Evolutionary conservation across 805 yeast species (phyloP).

Genomic region (Schwanniomyces pseudopolymorphus): DNA sequence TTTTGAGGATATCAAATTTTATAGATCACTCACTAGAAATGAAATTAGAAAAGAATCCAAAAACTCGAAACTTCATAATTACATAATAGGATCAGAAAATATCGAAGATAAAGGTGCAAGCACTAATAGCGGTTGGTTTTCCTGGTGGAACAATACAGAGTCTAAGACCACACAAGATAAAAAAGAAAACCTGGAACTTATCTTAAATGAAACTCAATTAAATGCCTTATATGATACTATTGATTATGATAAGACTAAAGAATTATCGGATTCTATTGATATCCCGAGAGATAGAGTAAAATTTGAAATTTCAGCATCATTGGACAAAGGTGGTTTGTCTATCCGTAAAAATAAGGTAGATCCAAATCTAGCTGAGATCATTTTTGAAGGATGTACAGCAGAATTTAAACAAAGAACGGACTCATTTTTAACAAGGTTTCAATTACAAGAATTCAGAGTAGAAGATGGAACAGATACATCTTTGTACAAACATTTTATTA

Average conservation of each 20-base stretch:
- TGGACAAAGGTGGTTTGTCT: constrained; percentile 76
- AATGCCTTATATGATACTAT: constrained; percentile 90
- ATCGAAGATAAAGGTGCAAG: constrained; percentile 13
- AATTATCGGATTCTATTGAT: constrained; percentile 52
- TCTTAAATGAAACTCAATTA: constrained; percentile 79
- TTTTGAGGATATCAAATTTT: constrained; percentile 81
- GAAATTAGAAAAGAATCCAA: constrained; percentile 64
- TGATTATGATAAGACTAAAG: constrained; percentile 74
- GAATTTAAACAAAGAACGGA: constrained; percentile 76
- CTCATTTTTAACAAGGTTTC: constrained; percentile 69
- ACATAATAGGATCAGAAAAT: constrained; percentile 8
- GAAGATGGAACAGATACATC: constrained; percentile 84
- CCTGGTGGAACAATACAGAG: constrained; percentile 58
- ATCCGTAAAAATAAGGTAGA: constrained; percentile 45
- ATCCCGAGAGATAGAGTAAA: constrained; percentile 72
- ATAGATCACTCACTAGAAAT: constrained; percentile 74
- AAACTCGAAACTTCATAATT: constrained; percentile 37
- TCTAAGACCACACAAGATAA: constrained; percentile 26
- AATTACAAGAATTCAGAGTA: constrained; percentile 76
- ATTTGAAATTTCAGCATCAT: constrained; percentile 63
- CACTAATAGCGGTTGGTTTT: constrained; percentile 58
- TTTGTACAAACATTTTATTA: constrained; percentile 82
- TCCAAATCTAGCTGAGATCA: constrained; percentile 65
- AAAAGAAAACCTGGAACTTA: constrained; percentile 24
- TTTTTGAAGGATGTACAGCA: constrained; percentile 79